Base-by-base conservation (phyloP, 345 rosid genomes). In the Erysimum cheiranthoides region DNA sequence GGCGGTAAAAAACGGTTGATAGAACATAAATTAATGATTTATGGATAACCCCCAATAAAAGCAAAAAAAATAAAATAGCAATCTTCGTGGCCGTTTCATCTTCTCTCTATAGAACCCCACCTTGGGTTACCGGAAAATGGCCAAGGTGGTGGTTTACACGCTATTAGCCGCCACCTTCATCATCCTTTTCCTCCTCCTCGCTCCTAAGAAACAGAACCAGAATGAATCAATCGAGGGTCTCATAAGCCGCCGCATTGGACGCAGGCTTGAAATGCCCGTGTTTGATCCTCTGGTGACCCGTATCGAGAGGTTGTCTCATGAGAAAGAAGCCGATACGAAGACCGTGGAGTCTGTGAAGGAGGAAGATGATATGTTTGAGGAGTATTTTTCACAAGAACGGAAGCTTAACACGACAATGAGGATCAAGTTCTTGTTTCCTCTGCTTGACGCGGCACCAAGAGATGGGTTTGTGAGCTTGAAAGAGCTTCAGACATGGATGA, bases 401-500 rank as follows among this genome's bases (percentile, higher is more conserved):
- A 78, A 27, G 58, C 63, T 92, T 27, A 90, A 92, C 78, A 76
- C 82, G 12, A 90, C 90, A 21, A 40, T 67, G 77, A 85, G 93
- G 83, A 71, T 92, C 74, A 61, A 80, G 43, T 47, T 80, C 63
- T 61, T 92, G 83, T 92, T 92, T 77, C 93, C 93, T 7, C 62
- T 87, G 66, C 38, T 90, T 4, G 93, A 88, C 75, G 70, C 60
- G 2, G 25, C 85, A 18, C 90, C 97, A 1, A 67, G 77, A 64
- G 90, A 88, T 67, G 91, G 84, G 63, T 40, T 16, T 6, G 69
- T 88, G 50, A 82, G 86, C 75, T 76, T 77, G 65, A 70, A 78
- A 39, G 97, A 92, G 87, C 82, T 92, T 17, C 86, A 81, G 59
- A 80, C 68, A 8, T 90, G 93, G 96, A 86, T 85, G 66, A 18